Conservation (phyloP, 2,329 filamentous ascomycete species). For the Exophiala alcalophila region DNA sequence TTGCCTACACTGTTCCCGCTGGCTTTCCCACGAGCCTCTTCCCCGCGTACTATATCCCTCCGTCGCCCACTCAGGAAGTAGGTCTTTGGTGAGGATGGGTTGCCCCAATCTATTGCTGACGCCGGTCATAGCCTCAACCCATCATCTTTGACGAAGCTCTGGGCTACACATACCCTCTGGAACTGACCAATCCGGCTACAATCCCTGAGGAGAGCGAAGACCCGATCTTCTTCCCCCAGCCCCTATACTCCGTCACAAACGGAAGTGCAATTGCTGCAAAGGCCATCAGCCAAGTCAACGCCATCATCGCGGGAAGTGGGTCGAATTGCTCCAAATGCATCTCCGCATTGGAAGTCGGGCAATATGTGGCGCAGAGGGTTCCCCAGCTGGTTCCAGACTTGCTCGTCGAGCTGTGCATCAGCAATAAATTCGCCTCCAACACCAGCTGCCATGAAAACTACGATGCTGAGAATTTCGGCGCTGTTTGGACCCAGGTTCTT, state of each 20-base stretch:
- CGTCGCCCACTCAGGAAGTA: constrained; percentile 27
- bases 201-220: constrained; percentile 51
- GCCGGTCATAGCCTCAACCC: constrained; percentile 49
- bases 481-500: constrained; percentile 58
- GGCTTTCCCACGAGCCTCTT: constrained; percentile 29
- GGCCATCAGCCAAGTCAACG: constrained; percentile 45
- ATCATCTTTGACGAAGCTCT: constrained; percentile 54
- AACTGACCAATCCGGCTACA: constrained; percentile 54
- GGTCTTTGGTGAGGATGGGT: neutral
- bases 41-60: constrained; percentile 28
- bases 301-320: constrained; percentile 43
- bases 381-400: constrained; percentile 50
- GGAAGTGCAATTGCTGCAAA: constrained; percentile 29
- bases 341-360: constrained; percentile 50
- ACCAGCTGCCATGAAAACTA: constrained; percentile 50
- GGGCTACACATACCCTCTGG: constrained; percentile 53
- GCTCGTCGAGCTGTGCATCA: constrained; percentile 52
- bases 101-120: neutral
- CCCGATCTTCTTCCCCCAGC: constrained; percentile 50
- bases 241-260: constrained; percentile 46
- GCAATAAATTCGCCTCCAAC: constrained; percentile 47
- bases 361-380: constrained; percentile 50
- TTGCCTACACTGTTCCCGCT: constrained; percentile 25
- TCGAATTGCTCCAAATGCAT: constrained; percentile 55
- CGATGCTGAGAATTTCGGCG: constrained; percentile 49